Percentiles rank a stretch among this genome's conserved stretches.
These are phyloP conservation scores for Phlebiopsis flavidoalba DNA, from an alignment of 768 basidiomycete species.

Conservation along the genomic window DNA sequence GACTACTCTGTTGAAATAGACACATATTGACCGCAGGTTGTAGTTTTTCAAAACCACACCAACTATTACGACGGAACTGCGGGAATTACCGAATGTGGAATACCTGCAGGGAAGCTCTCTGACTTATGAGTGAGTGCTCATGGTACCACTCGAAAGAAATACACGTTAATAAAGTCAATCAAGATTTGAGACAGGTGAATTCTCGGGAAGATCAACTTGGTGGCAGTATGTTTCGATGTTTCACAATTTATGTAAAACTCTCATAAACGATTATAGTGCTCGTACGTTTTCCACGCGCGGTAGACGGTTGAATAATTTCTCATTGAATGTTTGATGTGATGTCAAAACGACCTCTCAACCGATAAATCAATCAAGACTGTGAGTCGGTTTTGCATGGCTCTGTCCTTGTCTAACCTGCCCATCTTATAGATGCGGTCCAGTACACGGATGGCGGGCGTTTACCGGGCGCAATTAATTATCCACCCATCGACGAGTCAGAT, in stretches of 20 bases:
- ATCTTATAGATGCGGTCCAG: no score
- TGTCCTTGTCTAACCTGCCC: no score
- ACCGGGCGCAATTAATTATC: no score
- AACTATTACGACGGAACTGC: constrained; percentile 44
- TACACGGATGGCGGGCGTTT: no score
- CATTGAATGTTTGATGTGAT: not conserved
- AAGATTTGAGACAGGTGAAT: constrained; percentile 37
- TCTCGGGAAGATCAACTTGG: constrained; percentile 44
- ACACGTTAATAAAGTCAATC: not conserved
- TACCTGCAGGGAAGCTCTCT: constrained; percentile 44
- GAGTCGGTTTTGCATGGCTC: no score
- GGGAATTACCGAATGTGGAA: constrained; percentile 46
- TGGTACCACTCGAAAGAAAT: not conserved
- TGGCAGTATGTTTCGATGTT: constrained; percentile 33
- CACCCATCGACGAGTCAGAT: no score
- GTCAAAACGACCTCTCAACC: no score
- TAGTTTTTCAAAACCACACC: constrained; percentile 38
- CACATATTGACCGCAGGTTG: no score
- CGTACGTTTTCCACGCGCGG: no score
- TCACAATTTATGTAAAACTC: not conserved
- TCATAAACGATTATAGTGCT: not conserved
- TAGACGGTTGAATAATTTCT: not conserved
- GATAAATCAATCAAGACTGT: not conserved
- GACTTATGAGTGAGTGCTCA: constrained; percentile 26
- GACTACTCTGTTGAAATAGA: constrained; percentile 7